These are phyloP conservation scores for Ustilago vetiveriae DNA, from an alignment of 1,284 basidiomycete genomes.

Conservation along the genomic window DNA sequence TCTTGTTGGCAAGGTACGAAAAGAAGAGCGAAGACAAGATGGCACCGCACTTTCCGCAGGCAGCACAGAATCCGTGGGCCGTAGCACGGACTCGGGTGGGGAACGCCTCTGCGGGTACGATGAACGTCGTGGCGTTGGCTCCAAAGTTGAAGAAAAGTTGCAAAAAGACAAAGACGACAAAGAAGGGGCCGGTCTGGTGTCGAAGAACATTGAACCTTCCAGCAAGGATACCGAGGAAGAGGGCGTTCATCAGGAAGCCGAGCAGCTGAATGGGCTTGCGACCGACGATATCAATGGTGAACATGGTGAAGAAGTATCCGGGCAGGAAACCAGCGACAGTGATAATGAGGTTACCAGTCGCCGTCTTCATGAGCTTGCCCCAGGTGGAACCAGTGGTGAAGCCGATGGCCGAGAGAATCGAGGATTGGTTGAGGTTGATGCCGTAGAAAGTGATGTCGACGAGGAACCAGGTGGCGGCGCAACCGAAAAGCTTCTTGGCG, in stretches of 20 bases:
- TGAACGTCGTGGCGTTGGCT: slow-evolving; percentile 82
- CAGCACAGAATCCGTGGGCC: slow-evolving; percentile 70
- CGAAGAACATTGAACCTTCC: slow-evolving; percentile 59
- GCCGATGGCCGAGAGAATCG: slow-evolving; percentile 76
- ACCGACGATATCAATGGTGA: slow-evolving; percentile 59
- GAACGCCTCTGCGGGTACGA: slow-evolving; percentile 80
- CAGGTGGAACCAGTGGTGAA: slow-evolving; percentile 68
- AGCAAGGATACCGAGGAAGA: slow-evolving; percentile 66
- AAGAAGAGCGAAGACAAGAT: slow-evolving; percentile 69
- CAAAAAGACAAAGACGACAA: slow-evolving; percentile 79
- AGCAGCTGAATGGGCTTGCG: slow-evolving; percentile 67
- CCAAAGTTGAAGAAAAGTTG: slow-evolving; percentile 71
- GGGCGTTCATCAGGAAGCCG: slow-evolving; percentile 64
- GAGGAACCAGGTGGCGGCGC: slow-evolving; percentile 61
- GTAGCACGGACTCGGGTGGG: slow-evolving; percentile 76
- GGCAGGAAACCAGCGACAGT: slow-evolving; percentile 63
- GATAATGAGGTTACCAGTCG: slow-evolving; percentile 67
- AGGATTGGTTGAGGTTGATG: slow-evolving; percentile 81
- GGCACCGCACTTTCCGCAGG: slow-evolving; percentile 70
- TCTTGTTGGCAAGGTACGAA: slow-evolving; percentile 42
- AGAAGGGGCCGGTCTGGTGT: slow-evolving; percentile 73
- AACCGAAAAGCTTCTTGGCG: slow-evolving; percentile 58
- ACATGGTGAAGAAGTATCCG: slow-evolving; percentile 64
- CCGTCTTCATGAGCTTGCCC: slow-evolving; percentile 72
- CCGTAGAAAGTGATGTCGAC: slow-evolving; percentile 80